Percentiles rank a stretch among this genome's conserved stretches.
Conservation (phyloP, 2,329 filamentous ascomycete genomes). For the Penicillium sclerotiorum region DNA sequence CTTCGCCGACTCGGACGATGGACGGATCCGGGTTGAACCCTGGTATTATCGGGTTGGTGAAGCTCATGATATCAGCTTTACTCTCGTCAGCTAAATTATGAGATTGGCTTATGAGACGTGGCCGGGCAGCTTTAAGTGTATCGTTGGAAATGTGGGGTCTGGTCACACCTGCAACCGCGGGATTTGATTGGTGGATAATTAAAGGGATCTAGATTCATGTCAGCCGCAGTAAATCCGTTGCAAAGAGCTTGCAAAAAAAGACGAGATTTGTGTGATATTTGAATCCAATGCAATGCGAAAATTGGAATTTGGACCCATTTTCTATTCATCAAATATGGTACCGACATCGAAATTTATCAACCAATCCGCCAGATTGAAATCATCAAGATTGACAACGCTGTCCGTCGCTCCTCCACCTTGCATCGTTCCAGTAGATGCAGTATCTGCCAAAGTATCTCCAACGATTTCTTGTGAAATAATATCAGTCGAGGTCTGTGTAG, state of each 20-base stretch:
- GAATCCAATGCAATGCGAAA: too few relatives aligned
- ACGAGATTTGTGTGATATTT: too few relatives aligned
- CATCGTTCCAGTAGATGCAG: not conserved
- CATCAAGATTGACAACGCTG: constrained; percentile 7
- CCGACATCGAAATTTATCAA: constrained; percentile 11
- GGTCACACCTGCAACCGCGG: not conserved
- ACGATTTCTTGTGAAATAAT: not conserved
- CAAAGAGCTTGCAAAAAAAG: too few relatives aligned
- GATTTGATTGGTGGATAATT: constrained; percentile 1
- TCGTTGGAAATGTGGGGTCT: not conserved
- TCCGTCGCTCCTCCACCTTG: not conserved
- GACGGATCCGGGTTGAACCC: constrained; percentile 67
- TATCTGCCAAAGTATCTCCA: not conserved
- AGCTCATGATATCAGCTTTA: constrained; percentile 18
- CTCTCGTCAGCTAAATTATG: not conserved
- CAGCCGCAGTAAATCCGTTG: too few relatives aligned
- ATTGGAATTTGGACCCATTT: too few relatives aligned
- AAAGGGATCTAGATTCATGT: too few relatives aligned
- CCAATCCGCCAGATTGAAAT: constrained; percentile 11
- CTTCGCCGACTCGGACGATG: constrained; percentile 51
- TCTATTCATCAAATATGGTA: not conserved
- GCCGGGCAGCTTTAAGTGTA: not conserved
- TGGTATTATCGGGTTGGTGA: constrained; percentile 55
- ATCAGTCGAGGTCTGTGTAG: constrained; percentile 4
- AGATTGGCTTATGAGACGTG: not conserved